A percentile compares a stretch with the other conserved stretches of the same genome.
phyloP scores from a whole-genome alignment of 192 early-diverging fungal species.

The Radiomyces spectabilis region DNA sequence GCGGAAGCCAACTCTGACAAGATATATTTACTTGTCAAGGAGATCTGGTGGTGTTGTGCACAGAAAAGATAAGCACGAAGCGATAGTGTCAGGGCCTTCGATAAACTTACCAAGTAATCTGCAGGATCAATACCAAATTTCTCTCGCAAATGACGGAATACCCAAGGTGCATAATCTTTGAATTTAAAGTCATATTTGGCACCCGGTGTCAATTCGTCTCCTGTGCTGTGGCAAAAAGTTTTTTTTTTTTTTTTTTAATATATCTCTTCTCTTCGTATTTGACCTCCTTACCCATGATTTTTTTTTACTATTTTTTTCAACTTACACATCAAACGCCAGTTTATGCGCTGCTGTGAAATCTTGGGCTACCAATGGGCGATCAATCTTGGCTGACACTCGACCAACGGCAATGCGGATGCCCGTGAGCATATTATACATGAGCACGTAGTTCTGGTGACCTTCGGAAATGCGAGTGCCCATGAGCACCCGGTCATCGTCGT shows the following conservation, averaged over 20 bases:
- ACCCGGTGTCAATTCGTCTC: conserved; percentile 89
- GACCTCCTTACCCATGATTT: neutral
- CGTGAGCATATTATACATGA: conserved; percentile 98
- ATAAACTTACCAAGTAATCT: conserved; percentile 74
- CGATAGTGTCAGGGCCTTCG: neutral
- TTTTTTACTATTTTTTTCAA: neutral
- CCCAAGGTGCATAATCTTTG: conserved; percentile 98
- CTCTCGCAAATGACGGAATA: conserved; percentile 85
- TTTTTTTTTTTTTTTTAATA: too few species aligned
- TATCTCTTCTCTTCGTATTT: neutral
- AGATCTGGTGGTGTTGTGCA: conserved; percentile 40
- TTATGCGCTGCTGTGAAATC: conserved; percentile 90
- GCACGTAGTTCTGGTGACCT: conserved; percentile 86
- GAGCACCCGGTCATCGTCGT: conserved; percentile 32
- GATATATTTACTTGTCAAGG: conserved; percentile 95
- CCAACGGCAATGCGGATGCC: conserved; percentile 88
- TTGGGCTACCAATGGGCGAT: conserved; percentile 55
- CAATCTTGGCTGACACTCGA: conserved; percentile 78
- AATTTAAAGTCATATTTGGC: conserved; percentile 98
- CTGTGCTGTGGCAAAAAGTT: conserved; percentile 43
- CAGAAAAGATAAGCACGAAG: neutral
- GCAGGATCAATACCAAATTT: conserved; percentile 83
- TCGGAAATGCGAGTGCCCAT: conserved; percentile 85
- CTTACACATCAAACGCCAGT: conserved; percentile 89
- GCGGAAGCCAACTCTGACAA: conserved; percentile 91